Percentiles rank a stretch among this genome's conserved stretches.
Evolutionary conservation across 169 alveolate genomes (phyloP).

Genomic region (Cryptosporidium ryanae): DNA sequence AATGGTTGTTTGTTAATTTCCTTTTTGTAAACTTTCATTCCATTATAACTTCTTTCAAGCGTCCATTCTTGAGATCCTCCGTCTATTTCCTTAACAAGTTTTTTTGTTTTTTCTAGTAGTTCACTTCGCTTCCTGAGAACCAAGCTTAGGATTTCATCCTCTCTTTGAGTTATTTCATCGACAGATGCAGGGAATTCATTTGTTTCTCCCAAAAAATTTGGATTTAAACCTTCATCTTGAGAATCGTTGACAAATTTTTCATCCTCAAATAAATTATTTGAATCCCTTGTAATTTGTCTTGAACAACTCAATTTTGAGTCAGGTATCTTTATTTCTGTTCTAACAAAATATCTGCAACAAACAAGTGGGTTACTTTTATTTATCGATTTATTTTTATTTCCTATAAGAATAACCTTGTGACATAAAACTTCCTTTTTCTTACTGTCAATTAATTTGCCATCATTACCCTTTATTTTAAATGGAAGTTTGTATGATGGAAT

Average conservation of each 20-base stretch:
- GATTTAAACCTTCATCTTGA: slow-evolving; percentile 3
- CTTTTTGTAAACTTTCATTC: slow-evolving; percentile 51
- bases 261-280: neutral
- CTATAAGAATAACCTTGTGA: slow-evolving; percentile 54
- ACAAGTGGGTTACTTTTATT: slow-evolving; percentile 48
- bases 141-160: slow-evolving; percentile 10
- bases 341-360: slow-evolving; percentile 56
- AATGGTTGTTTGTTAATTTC: slow-evolving; percentile 51
- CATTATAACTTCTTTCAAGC: slow-evolving; percentile 67
- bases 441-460: slow-evolving; percentile 59
- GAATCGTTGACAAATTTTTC: neutral
- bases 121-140: slow-evolving; percentile 42
- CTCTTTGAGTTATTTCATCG: slow-evolving; percentile 18
- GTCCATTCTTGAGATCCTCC: slow-evolving; percentile 56
- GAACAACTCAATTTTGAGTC: neutral
- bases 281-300: neutral
- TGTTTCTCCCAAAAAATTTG: slow-evolving; percentile 43
- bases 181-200: slow-evolving; percentile 51
- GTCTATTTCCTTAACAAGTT: slow-evolving; percentile 44
- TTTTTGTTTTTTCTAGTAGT: slow-evolving; percentile 21
- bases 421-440: slow-evolving; percentile 45
- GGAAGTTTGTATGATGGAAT: slow-evolving; percentile 69
- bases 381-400: slow-evolving; percentile 5
- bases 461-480: slow-evolving; percentile 69
- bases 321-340: neutral